Conservation (phyloP, 2,329 filamentous ascomycete genomes). For the Scedosporium dehoogii region DNA sequence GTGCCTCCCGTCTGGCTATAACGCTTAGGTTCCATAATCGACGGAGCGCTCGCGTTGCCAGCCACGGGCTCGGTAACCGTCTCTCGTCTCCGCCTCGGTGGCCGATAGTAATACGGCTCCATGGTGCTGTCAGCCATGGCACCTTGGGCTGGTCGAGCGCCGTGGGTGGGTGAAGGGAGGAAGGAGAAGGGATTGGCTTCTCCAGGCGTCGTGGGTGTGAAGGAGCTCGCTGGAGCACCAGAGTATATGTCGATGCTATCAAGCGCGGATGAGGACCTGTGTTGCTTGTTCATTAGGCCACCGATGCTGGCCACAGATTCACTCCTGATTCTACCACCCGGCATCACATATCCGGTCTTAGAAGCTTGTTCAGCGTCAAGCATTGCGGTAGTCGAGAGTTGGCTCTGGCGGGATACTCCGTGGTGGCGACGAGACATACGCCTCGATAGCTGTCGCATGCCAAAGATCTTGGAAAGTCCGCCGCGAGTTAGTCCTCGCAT, state of each 20-base stretch:
- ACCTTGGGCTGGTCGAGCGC: slow-evolving; percentile 33
- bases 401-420: slow-evolving; percentile 63
- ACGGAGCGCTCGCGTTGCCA: slow-evolving; percentile 20
- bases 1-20: slow-evolving; percentile 23
- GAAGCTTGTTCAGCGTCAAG: slow-evolving; percentile 57
- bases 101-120: slow-evolving; percentile 59
- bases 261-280: slow-evolving; percentile 44
- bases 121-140: slow-evolving; percentile 53
- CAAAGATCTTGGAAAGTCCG: slow-evolving; percentile 82
- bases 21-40: slow-evolving; percentile 24
- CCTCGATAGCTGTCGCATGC: slow-evolving; percentile 77
- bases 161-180: slow-evolving; percentile 45
- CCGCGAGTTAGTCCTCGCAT: slow-evolving; percentile 62
- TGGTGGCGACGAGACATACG: slow-evolving; percentile 51
- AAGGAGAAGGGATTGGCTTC: slow-evolving; percentile 66
- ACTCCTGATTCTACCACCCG: slow-evolving; percentile 46
- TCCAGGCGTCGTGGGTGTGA: slow-evolving; percentile 63
- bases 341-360: slow-evolving; percentile 48
- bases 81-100: slow-evolving; percentile 61
- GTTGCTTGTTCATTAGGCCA: slow-evolving; percentile 29
- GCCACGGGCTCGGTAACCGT: slow-evolving; percentile 35
- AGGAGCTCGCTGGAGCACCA: slow-evolving; percentile 44
- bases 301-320: slow-evolving; percentile 51
- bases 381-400: slow-evolving; percentile 76
- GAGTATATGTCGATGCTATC: slow-evolving; percentile 40